Evolutionary conservation across 2,329 filamentous ascomycete species (phyloP).

Genomic region (Epichloe sylvatica): DNA sequence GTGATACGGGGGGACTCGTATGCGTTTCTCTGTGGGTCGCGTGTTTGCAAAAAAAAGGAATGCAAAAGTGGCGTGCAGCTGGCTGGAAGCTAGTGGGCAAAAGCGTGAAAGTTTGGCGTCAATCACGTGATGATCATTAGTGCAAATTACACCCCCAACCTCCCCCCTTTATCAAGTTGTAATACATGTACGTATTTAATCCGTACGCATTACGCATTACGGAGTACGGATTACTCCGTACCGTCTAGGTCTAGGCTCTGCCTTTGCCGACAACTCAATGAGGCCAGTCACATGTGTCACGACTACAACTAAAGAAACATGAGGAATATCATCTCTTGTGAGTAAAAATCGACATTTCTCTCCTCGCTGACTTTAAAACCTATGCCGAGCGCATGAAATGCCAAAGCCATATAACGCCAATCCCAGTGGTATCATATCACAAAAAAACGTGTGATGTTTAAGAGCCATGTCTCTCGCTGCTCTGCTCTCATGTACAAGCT

Average conservation of each 20-base stretch:
- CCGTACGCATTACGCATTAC: too few relatives aligned
- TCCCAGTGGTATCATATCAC: slow-evolving; percentile 25
- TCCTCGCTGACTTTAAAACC: background rate
- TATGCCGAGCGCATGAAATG: slow-evolving; percentile 1
- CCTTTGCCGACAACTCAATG: too few relatives aligned
- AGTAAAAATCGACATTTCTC: background rate
- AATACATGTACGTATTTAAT: too few relatives aligned
- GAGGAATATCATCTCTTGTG: background rate
- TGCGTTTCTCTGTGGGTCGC: background rate
- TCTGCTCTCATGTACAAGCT: slow-evolving; percentile 3
- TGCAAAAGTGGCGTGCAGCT: background rate
- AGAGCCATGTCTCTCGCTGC: slow-evolving; percentile 7
- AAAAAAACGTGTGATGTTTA: slow-evolving; percentile 9
- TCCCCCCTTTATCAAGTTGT: too few relatives aligned
- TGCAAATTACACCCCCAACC: background rate
- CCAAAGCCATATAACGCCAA: slow-evolving; percentile 14
- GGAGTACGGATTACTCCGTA: too few relatives aligned
- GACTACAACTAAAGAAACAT: background rate
- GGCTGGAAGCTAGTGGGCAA: background rate
- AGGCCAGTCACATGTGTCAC: background rate
- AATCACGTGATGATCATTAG: background rate
- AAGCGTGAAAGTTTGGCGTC: background rate
- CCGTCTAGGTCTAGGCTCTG: too few relatives aligned
- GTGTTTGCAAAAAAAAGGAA: slow-evolving; percentile 2
- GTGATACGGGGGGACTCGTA: slow-evolving; percentile 11